These are phyloP conservation scores for Coniella lustricola DNA, from an alignment of 2,329 filamentous ascomycete species.

Conservation along the genomic window DNA sequence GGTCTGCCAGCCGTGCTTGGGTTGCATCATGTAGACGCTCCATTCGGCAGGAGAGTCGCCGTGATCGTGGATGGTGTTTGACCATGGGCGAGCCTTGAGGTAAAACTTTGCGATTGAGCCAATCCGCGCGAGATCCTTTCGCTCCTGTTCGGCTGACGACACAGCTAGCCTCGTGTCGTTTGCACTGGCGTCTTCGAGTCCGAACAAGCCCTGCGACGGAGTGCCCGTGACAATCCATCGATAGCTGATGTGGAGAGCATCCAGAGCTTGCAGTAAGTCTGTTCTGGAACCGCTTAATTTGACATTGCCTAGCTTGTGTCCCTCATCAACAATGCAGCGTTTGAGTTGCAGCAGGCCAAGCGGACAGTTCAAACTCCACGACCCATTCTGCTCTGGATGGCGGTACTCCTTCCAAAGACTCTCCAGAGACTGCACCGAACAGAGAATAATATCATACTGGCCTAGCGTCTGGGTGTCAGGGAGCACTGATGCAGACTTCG, in stretches of 20 bases:
- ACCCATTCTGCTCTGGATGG: slow-evolving; percentile 25
- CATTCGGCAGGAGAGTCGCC: slow-evolving; percentile 59
- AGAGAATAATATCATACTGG: slow-evolving; percentile 68
- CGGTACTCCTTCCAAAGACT: slow-evolving; percentile 43
- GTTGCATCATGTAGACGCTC: slow-evolving; percentile 63
- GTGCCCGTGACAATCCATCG: slow-evolving; percentile 90
- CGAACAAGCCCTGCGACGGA: slow-evolving; percentile 75
- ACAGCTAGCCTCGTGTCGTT: slow-evolving; percentile 21
- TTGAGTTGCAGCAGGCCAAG: slow-evolving; percentile 74
- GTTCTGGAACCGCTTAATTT: slow-evolving; percentile 45
- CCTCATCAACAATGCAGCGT: slow-evolving; percentile 86
- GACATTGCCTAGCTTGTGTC: slow-evolving; percentile 72
- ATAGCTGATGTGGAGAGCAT: slow-evolving; percentile 56
- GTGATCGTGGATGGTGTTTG: slow-evolving; percentile 46
- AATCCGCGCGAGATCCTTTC: slow-evolving; percentile 58
- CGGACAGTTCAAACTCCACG: slow-evolving; percentile 41
- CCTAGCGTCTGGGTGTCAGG: slow-evolving; percentile 54
- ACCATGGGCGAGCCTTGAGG: slow-evolving; percentile 72
- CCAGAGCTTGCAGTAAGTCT: slow-evolving; percentile 43
- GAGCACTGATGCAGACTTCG: slow-evolving; percentile 36
- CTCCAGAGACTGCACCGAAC: slow-evolving; percentile 69
- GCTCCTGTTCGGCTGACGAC: slow-evolving; percentile 44
- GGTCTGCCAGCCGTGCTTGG: slow-evolving; percentile 41
- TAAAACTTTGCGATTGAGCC: slow-evolving; percentile 63
- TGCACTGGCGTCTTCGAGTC: slow-evolving; percentile 45